phyloP scores from a whole-genome alignment of 805 yeast genomes.

The Wickerhamomyces mucosus region DNA sequence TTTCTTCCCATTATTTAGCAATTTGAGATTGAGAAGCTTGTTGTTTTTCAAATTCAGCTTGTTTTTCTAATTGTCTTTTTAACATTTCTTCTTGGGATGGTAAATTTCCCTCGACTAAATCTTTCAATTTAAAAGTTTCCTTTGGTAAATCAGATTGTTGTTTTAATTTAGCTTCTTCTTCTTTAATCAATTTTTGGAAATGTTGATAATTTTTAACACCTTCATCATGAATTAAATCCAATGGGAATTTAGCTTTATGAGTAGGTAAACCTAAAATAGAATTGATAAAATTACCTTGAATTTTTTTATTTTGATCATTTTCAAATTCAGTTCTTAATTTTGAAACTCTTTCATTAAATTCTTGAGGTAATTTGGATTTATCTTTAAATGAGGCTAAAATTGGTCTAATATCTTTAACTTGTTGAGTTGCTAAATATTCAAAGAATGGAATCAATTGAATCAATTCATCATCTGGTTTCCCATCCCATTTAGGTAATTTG shows the following conservation, averaged over 20 bases:
- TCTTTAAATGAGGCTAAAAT: slow-evolving; percentile 65
- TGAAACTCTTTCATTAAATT: slow-evolving; percentile 71
- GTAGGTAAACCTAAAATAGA: slow-evolving; percentile 56
- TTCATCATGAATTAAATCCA: slow-evolving; percentile 83
- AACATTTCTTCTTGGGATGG: slow-evolving; percentile 63
- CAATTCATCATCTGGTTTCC: slow-evolving; percentile 71
- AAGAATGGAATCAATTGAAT: slow-evolving; percentile 81
- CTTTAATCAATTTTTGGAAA: slow-evolving; percentile 74
- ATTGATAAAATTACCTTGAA: slow-evolving; percentile 42
- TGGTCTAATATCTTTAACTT: slow-evolving; percentile 82
- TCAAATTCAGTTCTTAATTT: slow-evolving; percentile 65
- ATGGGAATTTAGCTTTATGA: slow-evolving; percentile 44
- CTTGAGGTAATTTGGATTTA: slow-evolving; percentile 60
- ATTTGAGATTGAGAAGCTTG: no score
- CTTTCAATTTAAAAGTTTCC: slow-evolving; percentile 77
- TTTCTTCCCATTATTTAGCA: no score
- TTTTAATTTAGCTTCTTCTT: slow-evolving; percentile 56
- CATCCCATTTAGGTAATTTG: slow-evolving; percentile 78
- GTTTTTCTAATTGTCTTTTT: slow-evolving; percentile 32
- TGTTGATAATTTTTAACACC: slow-evolving; percentile 84
- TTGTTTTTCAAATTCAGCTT: slow-evolving; percentile 25
- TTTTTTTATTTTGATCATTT: slow-evolving; percentile 37
- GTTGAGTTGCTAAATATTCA: slow-evolving; percentile 88
- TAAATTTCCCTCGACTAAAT: slow-evolving; percentile 74
- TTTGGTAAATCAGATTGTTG: slow-evolving; percentile 72